phyloP scores from a whole-genome alignment of 192 early-diverging fungal species.

The Gigaspora rosea region DNA sequence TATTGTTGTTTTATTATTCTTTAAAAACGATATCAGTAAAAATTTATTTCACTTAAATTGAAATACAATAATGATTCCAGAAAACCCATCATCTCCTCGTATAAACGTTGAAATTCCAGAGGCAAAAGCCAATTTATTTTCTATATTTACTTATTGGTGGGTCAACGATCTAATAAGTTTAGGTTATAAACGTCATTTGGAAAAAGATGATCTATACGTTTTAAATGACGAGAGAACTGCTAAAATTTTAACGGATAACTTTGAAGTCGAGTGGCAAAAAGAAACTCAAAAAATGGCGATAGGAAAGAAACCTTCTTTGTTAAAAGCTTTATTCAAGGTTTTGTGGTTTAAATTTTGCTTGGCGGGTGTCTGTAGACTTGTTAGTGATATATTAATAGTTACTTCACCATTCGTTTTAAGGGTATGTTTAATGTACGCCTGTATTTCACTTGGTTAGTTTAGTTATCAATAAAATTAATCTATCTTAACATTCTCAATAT shows the following conservation, averaged over 20 bases:
- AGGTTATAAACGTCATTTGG: conserved; percentile 66
- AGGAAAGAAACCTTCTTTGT: conserved; percentile 40
- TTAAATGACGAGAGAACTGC: conserved; percentile 41
- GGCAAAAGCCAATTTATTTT: conserved; percentile 55
- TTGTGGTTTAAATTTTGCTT: conserved; percentile 47
- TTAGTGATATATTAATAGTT: conserved; percentile 45
- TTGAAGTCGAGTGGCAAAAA: conserved; percentile 39
- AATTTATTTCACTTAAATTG: too few species aligned
- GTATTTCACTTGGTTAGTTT: background rate
- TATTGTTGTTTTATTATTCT: too few species aligned
- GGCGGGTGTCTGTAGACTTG: conserved; percentile 40
- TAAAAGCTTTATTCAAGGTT: conserved; percentile 42
- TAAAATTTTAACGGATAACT: conserved; percentile 31
- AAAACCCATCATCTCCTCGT: background rate
- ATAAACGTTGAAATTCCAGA: conserved; percentile 43
- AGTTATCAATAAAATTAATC: background rate
- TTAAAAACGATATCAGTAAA: too few species aligned
- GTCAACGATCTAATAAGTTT: conserved; percentile 62
- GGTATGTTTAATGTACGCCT: conserved; percentile 23
- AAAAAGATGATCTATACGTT: conserved; percentile 63
- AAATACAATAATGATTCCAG: too few species aligned
- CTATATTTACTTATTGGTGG: conserved; percentile 63
- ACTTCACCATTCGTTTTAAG: conserved; percentile 13
- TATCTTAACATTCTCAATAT: background rate
- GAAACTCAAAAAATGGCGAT: conserved; percentile 15